phyloP scores from a whole-genome alignment of 1,284 basidiomycete genomes.

The Austroboletus niveus region DNA sequence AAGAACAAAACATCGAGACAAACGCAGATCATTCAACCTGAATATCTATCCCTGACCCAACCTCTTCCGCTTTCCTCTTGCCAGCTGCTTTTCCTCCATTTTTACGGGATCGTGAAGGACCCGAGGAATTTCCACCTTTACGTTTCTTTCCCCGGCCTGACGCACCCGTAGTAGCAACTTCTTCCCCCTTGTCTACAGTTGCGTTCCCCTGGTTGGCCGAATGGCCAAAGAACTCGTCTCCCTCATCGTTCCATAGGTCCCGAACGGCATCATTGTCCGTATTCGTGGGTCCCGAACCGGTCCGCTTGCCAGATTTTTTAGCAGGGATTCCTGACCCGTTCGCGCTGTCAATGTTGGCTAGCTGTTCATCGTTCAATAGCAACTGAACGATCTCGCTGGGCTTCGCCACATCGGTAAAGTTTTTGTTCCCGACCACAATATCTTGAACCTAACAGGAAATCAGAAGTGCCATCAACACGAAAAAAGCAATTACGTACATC shows the following conservation, averaged over 20 bases:
- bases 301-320: slow-evolving; percentile 39
- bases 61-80: slow-evolving; percentile 33
- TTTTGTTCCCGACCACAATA: slow-evolving; percentile 98
- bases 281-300: slow-evolving; percentile 28
- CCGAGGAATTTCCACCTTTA: slow-evolving; percentile 24
- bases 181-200: slow-evolving; percentile 38
- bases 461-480: neutral
- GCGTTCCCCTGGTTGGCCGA: slow-evolving; percentile 21
- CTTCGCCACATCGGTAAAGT: slow-evolving; percentile 87
- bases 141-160: slow-evolving; percentile 38
- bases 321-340: slow-evolving; percentile 38
- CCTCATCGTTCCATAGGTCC: slow-evolving; percentile 81
- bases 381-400: slow-evolving; percentile 97
- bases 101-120: slow-evolving; percentile 27
- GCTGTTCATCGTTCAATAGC: slow-evolving; percentile 92
- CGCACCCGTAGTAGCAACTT: slow-evolving; percentile 17
- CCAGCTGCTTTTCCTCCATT: slow-evolving; percentile 30
- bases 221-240: slow-evolving; percentile 79
- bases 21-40: slow-evolving; percentile 24
- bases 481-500: slow-evolving; percentile 56
- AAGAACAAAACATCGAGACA: slow-evolving; percentile 7
- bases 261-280: slow-evolving; percentile 44
- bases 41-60: slow-evolving; percentile 27
- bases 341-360: slow-evolving; percentile 57
- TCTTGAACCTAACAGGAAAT: slow-evolving; percentile 80